Evolutionary conservation across 345 rosid species (phyloP).

Genomic region (Arabidopsis suecica): DNA sequence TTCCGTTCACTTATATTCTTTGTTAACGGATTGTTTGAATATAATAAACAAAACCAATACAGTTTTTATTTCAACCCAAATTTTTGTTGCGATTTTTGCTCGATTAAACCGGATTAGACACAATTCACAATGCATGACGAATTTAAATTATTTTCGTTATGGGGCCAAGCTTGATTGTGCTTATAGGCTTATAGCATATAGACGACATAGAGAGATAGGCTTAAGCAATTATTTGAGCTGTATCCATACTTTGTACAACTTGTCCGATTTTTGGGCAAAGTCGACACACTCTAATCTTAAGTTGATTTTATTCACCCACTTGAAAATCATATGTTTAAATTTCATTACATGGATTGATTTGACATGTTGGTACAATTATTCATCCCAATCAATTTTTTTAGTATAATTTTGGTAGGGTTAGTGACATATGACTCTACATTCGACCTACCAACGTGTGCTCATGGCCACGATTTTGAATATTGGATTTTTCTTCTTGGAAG

Average conservation of each 20-base stretch:
- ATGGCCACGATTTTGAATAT: conserved; percentile 25
- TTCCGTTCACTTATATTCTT: background rate
- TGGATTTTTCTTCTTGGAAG: conserved; percentile 44
- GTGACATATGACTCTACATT: conserved; percentile 37
- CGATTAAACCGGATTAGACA: background rate
- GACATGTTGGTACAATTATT: conserved; percentile 40
- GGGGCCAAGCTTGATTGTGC: conserved; percentile 13
- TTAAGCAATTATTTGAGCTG: conserved; percentile 3
- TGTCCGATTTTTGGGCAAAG: conserved; percentile 10
- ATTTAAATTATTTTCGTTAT: conserved; percentile 19
- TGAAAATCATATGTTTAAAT: conserved; percentile 12
- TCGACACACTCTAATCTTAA: background rate
- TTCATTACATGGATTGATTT: conserved; percentile 36
- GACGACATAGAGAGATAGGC: conserved; percentile 14
- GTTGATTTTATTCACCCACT: conserved; percentile 17
- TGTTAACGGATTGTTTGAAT: background rate
- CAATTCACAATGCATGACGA: conserved; percentile 20
- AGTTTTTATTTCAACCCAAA: background rate
- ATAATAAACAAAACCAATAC: background rate
- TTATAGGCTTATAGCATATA: background rate
- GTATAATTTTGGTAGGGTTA: conserved; percentile 40
- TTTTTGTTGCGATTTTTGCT: background rate
- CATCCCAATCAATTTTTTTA: background rate
- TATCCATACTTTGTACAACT: conserved; percentile 12
- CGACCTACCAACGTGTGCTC: conserved; percentile 35